Base-by-base conservation (phyloP, 108 stramenopile genomes). In the Nitzschia palea region DNA sequence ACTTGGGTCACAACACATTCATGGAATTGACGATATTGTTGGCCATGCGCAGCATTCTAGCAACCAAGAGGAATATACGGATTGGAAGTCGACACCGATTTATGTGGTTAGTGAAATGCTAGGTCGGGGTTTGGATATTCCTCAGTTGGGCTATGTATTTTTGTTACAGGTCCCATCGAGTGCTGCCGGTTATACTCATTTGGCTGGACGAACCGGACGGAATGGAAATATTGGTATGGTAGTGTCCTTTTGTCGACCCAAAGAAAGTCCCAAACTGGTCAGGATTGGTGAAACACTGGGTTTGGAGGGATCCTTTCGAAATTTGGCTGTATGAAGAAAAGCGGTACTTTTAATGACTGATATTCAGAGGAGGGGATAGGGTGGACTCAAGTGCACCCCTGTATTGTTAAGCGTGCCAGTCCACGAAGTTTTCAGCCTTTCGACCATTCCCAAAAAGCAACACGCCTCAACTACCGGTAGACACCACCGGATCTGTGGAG, bases 151-250 rank as follows among this genome's bases (percentile, higher is more conserved):
- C 35, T 83, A 83, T 52, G 89, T 90, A 2, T 60, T 76, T 23
- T 59, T 90, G 53, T 55, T 81, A 9, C 80, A 80, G 15, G 65
- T 58, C 0, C 89, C 89, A 35, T 81, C 81, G 0, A 84, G 82
- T 73, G 77, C 84, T 4, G 86, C 86, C 2, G 82, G 77, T 4
- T 90, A 90, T 59, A 65, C 85, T 4, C 89, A 90, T 62, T 74
- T 87, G 74, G 78, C 86, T 1, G 89, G 89, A 26, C 74, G 89
- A 3, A 90, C 89, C n/a, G 89, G 86, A 32, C 56, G 89, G 22
- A 71, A 58, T 45, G 74, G 80, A 27, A 25, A 56, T 18, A n/a
- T 42, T 23, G 88, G 88, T 5, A 73, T 67, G 34, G 79, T 77
- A 0, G 70, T 85, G 10, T 82, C 83, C n/a, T 67, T 86, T 31